A percentile compares a stretch with the other conserved stretches of the same genome.
These are phyloP conservation scores for Pouteria glomerata DNA, from an alignment of 148 eudicot genomes.

Conservation along the genomic window DNA sequence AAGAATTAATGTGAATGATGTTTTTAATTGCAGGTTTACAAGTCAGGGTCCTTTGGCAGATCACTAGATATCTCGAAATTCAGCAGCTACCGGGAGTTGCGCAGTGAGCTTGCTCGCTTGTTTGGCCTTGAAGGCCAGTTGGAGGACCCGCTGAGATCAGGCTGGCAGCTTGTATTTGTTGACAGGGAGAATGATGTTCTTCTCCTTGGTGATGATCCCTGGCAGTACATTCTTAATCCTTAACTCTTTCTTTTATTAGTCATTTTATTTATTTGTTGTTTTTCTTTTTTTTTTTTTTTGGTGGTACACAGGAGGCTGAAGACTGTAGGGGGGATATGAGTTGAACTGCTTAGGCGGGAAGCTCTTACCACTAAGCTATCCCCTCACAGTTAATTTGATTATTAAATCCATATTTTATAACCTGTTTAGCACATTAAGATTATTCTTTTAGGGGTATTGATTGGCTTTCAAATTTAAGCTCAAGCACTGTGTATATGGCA, in stretches of 20 bases:
- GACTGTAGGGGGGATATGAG: too few species aligned
- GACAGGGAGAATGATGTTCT: conserved; percentile 92
- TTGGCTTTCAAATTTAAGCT: neutral
- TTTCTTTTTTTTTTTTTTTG: too few species aligned
- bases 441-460: neutral
- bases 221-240: conserved; percentile 52
- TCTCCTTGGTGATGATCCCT: conserved; percentile 93
- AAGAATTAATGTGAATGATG: neutral
- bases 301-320: too few species aligned
- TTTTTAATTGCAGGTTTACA: conserved; percentile 49
- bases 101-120: conserved; percentile 74
- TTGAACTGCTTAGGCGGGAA: too few species aligned
- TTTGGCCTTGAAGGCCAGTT: conserved; percentile 85
- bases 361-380: too few species aligned
- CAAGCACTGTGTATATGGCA: neutral
- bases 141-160: conserved; percentile 95
- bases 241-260: neutral
- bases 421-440: neutral
- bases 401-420: neutral
- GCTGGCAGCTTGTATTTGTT: conserved; percentile 99
- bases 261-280: too few species aligned
- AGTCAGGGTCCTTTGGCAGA: conserved; percentile 70
- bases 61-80: conserved; percentile 73
- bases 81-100: conserved; percentile 79
- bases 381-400: too few species aligned